phyloP scores from a whole-genome alignment of 441 rosid genomes.

The Gossypium schwendimanii region DNA sequence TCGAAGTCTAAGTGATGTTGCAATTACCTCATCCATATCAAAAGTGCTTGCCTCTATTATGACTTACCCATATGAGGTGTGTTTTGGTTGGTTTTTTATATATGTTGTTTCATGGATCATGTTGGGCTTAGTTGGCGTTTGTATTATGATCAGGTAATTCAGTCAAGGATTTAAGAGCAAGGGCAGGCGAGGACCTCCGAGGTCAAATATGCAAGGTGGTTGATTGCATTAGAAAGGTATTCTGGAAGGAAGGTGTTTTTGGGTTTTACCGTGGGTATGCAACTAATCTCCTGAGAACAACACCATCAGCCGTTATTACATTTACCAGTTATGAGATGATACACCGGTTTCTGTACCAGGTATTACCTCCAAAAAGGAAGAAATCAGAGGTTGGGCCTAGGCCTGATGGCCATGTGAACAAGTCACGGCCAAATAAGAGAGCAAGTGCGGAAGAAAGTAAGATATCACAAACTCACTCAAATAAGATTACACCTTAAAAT shows the following conservation, averaged over 20 bases:
- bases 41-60: slow-evolving; percentile 72
- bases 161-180: slow-evolving; percentile 95
- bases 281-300: slow-evolving; percentile 76
- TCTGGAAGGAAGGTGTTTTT: slow-evolving; percentile 56
- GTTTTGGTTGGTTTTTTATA: background rate
- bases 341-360: slow-evolving; percentile 40
- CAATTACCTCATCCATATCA: slow-evolving; percentile 70
- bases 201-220: slow-evolving; percentile 47
- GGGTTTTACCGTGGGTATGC: slow-evolving; percentile 95
- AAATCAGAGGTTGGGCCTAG: slow-evolving; percentile 23
- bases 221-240: slow-evolving; percentile 76
- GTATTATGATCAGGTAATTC: slow-evolving; percentile 54
- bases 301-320: slow-evolving; percentile 87
- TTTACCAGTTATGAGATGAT: slow-evolving; percentile 91
- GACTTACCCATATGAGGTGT: slow-evolving; percentile 89
- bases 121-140: slow-evolving; percentile 10
- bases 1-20: slow-evolving; percentile 53
- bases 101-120: background rate
- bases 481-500: slow-evolving; percentile 33
- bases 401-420: slow-evolving; percentile 11
- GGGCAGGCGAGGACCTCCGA: slow-evolving; percentile 51
- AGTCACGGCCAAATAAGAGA: slow-evolving; percentile 13
- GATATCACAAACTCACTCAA: slow-evolving; percentile 35
- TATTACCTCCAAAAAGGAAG: slow-evolving; percentile 35
- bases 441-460: slow-evolving; percentile 27